These are phyloP conservation scores for Scytalidium lignicola DNA, from an alignment of 2,329 filamentous ascomycete genomes.

Conservation along the genomic window DNA sequence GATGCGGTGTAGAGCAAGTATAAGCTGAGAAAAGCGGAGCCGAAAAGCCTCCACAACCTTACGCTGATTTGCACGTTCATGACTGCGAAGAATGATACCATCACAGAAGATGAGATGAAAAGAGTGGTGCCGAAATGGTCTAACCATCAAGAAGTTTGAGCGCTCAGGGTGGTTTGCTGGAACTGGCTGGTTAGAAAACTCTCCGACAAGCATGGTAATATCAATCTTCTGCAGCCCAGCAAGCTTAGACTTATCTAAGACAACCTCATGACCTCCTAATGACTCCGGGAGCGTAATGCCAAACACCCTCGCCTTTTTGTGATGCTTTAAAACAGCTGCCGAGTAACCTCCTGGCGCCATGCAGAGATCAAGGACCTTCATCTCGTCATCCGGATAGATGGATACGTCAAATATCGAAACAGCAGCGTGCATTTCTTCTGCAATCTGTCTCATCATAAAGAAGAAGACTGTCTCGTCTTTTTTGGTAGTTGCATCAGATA, in stretches of 20 bases:
- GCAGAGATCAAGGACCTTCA: conserved; percentile 23
- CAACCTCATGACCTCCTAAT: conserved; percentile 17
- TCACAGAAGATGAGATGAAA: conserved; percentile 24
- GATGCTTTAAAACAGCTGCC: conserved; percentile 13
- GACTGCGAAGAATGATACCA: conserved; percentile 19
- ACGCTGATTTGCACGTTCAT: conserved; percentile 11
- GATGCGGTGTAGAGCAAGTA: conserved; percentile 16
- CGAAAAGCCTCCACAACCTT: conserved; percentile 11
- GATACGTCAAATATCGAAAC: conserved; percentile 4
- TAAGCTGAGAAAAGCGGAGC: conserved; percentile 16
- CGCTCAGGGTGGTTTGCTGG: conserved; percentile 11
- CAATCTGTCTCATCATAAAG: conserved; percentile 39
- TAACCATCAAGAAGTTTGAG: conserved; percentile 8
- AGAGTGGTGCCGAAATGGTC: conserved; percentile 15
- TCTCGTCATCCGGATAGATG: background rate
- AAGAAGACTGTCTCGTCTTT: conserved; percentile 29
- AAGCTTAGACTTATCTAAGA: conserved; percentile 19
- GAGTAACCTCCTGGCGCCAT: conserved; percentile 20
- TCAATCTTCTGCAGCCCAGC: conserved; percentile 6
- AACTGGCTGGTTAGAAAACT: conserved; percentile 12
- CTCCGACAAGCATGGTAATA: conserved; percentile 15
- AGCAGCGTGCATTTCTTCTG: conserved; percentile 32
- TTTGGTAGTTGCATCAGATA: conserved; percentile 29
- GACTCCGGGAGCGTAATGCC: conserved; percentile 16
- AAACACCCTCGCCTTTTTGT: conserved; percentile 10